Evolutionary conservation across 441 rosid genomes (phyloP), one percentile per base, ranked within the genome.

Genomic region (Corymbia calophylla): DNA sequence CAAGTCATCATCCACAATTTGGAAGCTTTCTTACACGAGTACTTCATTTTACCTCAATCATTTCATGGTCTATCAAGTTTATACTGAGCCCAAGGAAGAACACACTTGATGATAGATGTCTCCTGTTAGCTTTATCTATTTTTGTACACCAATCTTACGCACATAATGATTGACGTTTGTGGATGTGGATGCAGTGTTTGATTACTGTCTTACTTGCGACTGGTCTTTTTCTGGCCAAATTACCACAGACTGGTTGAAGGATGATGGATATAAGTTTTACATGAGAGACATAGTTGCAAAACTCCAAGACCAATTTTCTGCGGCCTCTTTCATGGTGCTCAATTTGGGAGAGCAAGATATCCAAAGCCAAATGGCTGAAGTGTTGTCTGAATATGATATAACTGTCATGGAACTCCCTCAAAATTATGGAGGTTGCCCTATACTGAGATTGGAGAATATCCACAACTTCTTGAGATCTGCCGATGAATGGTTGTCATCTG

Each of bases 341-440:
- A 86, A 53, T 31, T 86, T 86, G 9, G 60, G 87, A 9, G 87
- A 86, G 60, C 60, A 56, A 56, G 64, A 86, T 13, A 53, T 53
- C 39, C 55, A 56, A 56, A 31, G 62, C 60, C 64, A 3, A 19
- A 31, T 86, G 44, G 23, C 87, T 44, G 27, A n/a, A 31, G 39
- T 85, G 27, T 85, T 85, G 58, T 85, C 47, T 66, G 95, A 94
- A 82, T 97, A 97, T 85, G 39, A 53, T 51, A n/a, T 85, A 35
- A 85, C 60, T 1, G 87, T 85, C 27, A 85, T 85, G 87, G 60
- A 85, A 17, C 5, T 49, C 60, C 87, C 87, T 85, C 87, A 55
- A 1, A 19, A 85, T 49, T 48, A 85, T 32, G 87, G 58, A 35
- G 87, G 60, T 3, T 85, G 60, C 58, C 87, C 87, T 17, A 29